Conservation (phyloP, 257 asterid species). For the Fraxinus americana region DNA sequence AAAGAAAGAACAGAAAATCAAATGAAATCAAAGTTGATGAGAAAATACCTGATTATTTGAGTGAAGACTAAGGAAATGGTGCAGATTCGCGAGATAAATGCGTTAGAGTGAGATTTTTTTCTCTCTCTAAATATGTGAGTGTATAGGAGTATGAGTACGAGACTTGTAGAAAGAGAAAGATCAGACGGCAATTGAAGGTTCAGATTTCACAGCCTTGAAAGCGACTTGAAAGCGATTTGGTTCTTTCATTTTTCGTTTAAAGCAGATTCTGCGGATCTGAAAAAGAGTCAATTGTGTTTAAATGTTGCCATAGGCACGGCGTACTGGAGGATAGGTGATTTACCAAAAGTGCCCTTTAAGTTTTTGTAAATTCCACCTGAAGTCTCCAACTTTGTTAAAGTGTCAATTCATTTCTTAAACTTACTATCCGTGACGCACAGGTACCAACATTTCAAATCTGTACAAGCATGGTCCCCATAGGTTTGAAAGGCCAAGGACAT, state of each 20-base stretch:
- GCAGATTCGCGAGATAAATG: constrained; percentile 9
- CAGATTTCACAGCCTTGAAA: constrained; percentile 12
- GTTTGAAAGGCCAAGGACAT: no score
- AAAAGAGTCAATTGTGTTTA: constrained; percentile 42
- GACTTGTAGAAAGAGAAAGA: constrained; percentile 19
- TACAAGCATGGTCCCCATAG: no score
- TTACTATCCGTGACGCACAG: background rate
- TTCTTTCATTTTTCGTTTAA: constrained; percentile 23
- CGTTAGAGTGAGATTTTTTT: background rate
- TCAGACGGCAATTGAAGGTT: constrained; percentile 16
- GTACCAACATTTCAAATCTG: no score
- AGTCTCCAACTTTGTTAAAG: background rate
- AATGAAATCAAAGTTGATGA: background rate
- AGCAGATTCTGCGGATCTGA: constrained; percentile 47
- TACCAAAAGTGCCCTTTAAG: constrained; percentile 14
- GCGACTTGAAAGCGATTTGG: background rate
- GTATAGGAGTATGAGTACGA: background rate
- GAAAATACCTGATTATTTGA: constrained; percentile 29
- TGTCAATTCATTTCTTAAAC: background rate
- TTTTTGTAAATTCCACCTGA: no score
- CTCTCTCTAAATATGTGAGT: constrained; percentile 5
- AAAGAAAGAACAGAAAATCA: no score
- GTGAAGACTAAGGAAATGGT: constrained; percentile 23
- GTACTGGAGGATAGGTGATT: background rate
- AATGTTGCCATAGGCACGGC: constrained; percentile 43